phyloP scores from a whole-genome alignment of 2,329 filamentous ascomycete species.

The Neonectria coccinea region DNA sequence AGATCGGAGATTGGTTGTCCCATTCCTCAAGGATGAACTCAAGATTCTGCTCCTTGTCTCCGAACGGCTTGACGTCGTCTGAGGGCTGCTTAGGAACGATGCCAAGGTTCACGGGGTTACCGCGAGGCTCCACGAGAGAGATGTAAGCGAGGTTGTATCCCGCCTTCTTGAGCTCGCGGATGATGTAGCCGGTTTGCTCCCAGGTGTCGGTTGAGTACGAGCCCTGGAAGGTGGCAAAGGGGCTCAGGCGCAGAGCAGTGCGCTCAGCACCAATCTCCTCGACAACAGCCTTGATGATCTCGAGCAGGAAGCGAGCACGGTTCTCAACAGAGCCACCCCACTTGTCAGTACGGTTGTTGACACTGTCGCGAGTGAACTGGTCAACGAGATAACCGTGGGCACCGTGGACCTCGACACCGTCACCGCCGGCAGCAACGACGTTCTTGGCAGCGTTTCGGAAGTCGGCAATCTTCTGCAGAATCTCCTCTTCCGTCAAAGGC shows the following conservation, averaged over 20 bases:
- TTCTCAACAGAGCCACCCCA: slow-evolving; percentile 68
- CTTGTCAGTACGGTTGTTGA: slow-evolving; percentile 64
- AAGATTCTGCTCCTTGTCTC: slow-evolving; percentile 49
- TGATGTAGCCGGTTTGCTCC: slow-evolving; percentile 46
- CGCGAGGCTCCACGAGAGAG: slow-evolving; percentile 52
- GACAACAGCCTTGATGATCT: slow-evolving; percentile 58
- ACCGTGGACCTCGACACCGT: slow-evolving; percentile 72
- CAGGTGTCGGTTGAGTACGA: slow-evolving; percentile 44
- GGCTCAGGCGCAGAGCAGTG: slow-evolving; percentile 66
- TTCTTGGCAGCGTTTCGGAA: slow-evolving; percentile 68
- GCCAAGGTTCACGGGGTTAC: slow-evolving; percentile 53
- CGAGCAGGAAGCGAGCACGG: slow-evolving; percentile 62
- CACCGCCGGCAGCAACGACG: slow-evolving; percentile 73
- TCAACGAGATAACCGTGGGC: slow-evolving; percentile 74
- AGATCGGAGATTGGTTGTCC: slow-evolving; percentile 48
- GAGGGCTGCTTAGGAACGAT: not conserved
- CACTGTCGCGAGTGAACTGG: slow-evolving; percentile 67
- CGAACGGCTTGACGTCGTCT: slow-evolving; percentile 27
- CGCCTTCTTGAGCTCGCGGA: slow-evolving; percentile 42
- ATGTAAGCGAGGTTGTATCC: slow-evolving; percentile 50
- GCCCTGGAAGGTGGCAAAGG: slow-evolving; percentile 55
- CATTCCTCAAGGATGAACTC: slow-evolving; percentile 50
- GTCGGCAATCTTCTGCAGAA: slow-evolving; percentile 70
- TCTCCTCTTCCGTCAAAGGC: slow-evolving; percentile 71
- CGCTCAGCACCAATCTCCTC: slow-evolving; percentile 61